Evolutionary conservation across 1,284 basidiomycete species (phyloP).

Genomic region (Ceratobasidium sp.): DNA sequence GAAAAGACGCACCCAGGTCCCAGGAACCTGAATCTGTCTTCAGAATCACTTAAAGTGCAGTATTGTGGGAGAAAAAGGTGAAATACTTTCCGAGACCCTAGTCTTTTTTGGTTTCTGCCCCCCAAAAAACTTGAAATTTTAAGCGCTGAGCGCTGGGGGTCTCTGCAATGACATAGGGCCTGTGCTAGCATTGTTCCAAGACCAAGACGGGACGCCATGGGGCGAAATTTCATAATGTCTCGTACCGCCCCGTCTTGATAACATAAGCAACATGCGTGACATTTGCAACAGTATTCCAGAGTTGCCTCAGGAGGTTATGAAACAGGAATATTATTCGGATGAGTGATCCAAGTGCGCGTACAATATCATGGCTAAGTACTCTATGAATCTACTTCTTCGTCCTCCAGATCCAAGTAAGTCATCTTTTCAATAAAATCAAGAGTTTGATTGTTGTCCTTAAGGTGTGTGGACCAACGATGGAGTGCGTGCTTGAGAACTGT

Average conservation of each 20-base stretch:
- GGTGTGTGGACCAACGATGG: not conserved
- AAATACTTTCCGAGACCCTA: too few relatives aligned
- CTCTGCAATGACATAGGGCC: too few relatives aligned
- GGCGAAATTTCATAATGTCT: not conserved
- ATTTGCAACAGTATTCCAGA: not conserved
- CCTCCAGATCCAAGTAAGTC: not conserved
- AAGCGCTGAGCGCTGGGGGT: too few relatives aligned
- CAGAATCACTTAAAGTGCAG: too few relatives aligned
- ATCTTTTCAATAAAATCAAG: conserved; percentile 24
- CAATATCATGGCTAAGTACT: not conserved
- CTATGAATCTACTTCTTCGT: not conserved
- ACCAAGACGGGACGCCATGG: not conserved
- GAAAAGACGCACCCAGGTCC: too few relatives aligned
- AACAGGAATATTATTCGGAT: not conserved
- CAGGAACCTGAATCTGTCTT: too few relatives aligned
- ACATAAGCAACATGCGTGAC: not conserved
- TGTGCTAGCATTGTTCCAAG: not conserved
- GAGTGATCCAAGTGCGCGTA: not conserved
- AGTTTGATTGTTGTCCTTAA: not conserved
- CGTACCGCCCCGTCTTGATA: not conserved
- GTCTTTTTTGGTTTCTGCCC: too few relatives aligned
- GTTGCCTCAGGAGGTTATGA: not conserved
- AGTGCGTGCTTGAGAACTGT: conserved; percentile 21
- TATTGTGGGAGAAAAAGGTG: too few relatives aligned
- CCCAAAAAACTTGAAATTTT: too few relatives aligned